Base-by-base conservation (phyloP, 2,329 filamentous ascomycete genomes). In the Colletotrichum eleusines region DNA sequence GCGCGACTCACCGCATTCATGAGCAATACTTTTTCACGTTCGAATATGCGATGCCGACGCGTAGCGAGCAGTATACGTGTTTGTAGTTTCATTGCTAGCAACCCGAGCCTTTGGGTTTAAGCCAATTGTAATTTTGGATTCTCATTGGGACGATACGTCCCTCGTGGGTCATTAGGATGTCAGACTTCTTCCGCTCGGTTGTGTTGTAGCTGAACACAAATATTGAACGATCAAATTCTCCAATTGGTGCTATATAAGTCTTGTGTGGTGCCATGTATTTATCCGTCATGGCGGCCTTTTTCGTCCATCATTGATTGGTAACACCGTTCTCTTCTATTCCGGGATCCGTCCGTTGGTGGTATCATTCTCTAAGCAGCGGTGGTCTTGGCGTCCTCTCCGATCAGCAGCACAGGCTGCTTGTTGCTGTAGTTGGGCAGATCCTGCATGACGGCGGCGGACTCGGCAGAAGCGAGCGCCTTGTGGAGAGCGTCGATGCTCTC, bases 341-440 rank as follows among this genome's bases (percentile, higher is more conserved):
- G 7, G 23, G 6, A 54, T 23, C 5, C 0, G 18, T 6, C 31
- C 31, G 14, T 26, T 12, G 16, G 28, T 7, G 8, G 8, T 18
- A 18, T 26, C 4, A 23, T 8, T n/a, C 8, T 35, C 6, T 60
- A 67, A 26, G 61, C 35, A 1, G 63, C 66, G 2, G 42, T 38
- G 1, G 23, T 38, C 51, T 62, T 51, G 9, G 31, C 44, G 2
- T 68, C 55, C 62, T 80, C 78, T 40, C 79, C 76, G 46, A 77
- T 77, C 31, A 77, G 74, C 66, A 80, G 78, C 48, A 78, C 53
- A 7, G 76, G 76, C 80, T 81, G 76, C 78, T 92, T 73, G 63
- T 67, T 20, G 55, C 48, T 69, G 73, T 35, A 74, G 62, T 72
- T 72, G 51, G 67, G 57, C 5, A 72, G 57, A 31, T 72, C 70